Base-by-base conservation (phyloP, 2,329 filamentous ascomycete genomes). In the Fusarium sp. region DNA sequence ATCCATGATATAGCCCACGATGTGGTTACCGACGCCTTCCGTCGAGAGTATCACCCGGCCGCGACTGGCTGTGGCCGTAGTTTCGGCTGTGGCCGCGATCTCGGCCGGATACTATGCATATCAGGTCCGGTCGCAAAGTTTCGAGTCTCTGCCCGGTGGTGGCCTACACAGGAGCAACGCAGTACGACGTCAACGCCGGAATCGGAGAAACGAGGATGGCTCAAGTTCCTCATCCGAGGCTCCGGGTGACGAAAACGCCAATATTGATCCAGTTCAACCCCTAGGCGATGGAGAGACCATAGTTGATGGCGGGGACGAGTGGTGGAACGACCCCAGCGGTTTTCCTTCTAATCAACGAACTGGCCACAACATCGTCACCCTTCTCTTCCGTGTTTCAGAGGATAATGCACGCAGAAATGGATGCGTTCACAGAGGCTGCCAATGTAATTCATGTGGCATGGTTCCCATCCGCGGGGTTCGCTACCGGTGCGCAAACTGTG, bases 401-500 rank as follows among this genome's bases (percentile, higher is more conserved):
- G 95, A 98, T 75, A 95, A 98, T 80, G 94, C 95, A 3, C 90
- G 92, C 63, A 89, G 94, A 58, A 96, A 96, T 80, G 93, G 94
- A 26, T 98, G 96, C 79, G 92, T 98, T 28, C 96, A 99, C 81
- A 90, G 96, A 18, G 96, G 96, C 18, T 97, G 97, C 69, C 93
- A 92, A 42, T 99, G 96, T 81, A 98, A 98, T 81, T 91, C 91
- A 56, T 99, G 96, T 78, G 93, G 93, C 63, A 91, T 93, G 78
- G 91, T 94, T 56, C 96, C 96, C 18, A 98, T 99, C 70, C 92
- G 94, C 59, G 96, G 96, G 22, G 93, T 98, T 69, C 90, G 96
- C 65, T 99, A 97, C 84, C 93, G 95, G 68, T 99, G 96, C 83
- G 92, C 95, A 77, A 98, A 99, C 84, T 99, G 96, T 81, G 91